Conservation (phyloP, 257 asterid species). For the Primulina eburnea region DNA sequence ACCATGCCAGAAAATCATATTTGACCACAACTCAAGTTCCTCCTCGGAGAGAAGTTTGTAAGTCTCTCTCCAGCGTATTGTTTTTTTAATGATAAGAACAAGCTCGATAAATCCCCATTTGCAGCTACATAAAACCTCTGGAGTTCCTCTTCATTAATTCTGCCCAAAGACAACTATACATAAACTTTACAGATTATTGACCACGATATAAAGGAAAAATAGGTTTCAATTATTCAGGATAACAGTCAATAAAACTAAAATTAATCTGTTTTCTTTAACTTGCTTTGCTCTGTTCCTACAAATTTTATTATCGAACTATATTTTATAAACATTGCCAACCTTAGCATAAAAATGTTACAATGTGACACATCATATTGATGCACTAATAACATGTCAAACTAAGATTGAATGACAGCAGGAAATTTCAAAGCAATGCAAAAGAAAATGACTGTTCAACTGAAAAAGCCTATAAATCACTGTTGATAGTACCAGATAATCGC, state of each 20-base stretch:
- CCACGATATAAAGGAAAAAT: background rate
- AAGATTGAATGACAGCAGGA: background rate
- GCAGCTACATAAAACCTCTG: slow-evolving; percentile 70
- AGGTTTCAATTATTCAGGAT: slow-evolving; percentile 1
- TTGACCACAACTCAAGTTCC: slow-evolving; percentile 91
- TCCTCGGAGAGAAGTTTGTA: slow-evolving; percentile 72
- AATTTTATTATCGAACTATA: background rate
- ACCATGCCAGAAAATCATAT: slow-evolving; percentile 94
- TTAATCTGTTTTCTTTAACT: background rate
- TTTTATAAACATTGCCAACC: slow-evolving; percentile 6
- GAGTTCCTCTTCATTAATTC: slow-evolving; percentile 67
- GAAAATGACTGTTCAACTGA: background rate
- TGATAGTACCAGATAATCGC: background rate
- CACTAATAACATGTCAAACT: slow-evolving; percentile 5
- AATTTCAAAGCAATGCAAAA: slow-evolving; percentile 2
- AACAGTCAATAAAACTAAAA: slow-evolving; percentile 18
- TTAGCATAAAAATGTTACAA: background rate
- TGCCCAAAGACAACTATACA: slow-evolving; percentile 36
- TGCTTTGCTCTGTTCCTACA: background rate
- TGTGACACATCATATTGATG: background rate
- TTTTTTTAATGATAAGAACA: slow-evolving; percentile 67
- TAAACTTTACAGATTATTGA: slow-evolving; percentile 1
- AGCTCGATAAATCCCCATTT: slow-evolving; percentile 57
- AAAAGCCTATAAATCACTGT: background rate
- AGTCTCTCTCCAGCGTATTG: slow-evolving; percentile 86